Conservation (phyloP, 2,329 filamentous ascomycete genomes). For the Endothia cerciana region DNA sequence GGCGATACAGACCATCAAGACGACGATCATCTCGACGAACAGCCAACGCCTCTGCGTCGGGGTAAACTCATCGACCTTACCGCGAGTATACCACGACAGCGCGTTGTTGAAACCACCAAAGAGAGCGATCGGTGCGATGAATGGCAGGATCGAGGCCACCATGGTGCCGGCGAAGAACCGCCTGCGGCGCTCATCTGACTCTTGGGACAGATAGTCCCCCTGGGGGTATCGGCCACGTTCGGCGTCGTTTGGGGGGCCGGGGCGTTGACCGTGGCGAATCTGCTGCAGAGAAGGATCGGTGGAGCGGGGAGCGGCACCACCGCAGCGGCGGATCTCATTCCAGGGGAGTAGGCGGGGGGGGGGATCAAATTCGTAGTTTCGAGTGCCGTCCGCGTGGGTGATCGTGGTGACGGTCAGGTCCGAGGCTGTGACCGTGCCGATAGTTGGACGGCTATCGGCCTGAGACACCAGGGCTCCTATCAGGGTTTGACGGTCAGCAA, state of each 20-base stretch:
- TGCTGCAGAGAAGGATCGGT: constrained; percentile 29
- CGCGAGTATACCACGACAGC: constrained; percentile 53
- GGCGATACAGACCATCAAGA: constrained; percentile 29
- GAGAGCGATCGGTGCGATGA: constrained; percentile 50
- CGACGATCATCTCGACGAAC: constrained; percentile 38
- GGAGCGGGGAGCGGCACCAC: constrained; percentile 16
- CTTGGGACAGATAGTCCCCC: constrained; percentile 35
- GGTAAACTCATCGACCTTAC: constrained; percentile 47
- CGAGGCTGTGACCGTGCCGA: constrained; percentile 21
- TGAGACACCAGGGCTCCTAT: constrained; percentile 9
- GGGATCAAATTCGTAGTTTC: constrained; percentile 19
- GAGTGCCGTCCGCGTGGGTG: constrained; percentile 20
- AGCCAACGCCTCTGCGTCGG: constrained; percentile 43
- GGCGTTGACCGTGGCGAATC: constrained; percentile 26
- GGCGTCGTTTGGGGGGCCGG: constrained; percentile 8
- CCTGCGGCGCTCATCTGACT: constrained; percentile 38
- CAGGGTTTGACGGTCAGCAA: constrained; percentile 1
- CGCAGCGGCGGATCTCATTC: constrained; percentile 31
- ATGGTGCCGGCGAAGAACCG: constrained; percentile 46
- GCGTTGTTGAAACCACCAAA: constrained; percentile 49
- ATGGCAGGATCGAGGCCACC: constrained; percentile 49
- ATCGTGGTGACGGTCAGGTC: constrained; percentile 25
- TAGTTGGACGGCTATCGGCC: constrained; percentile 20
- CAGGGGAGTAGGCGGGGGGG: constrained; percentile 32
- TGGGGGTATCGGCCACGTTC: background rate